These are phyloP conservation scores for Quercus variabilis DNA, from an alignment of 306 rosid genomes.

Conservation along the genomic window DNA sequence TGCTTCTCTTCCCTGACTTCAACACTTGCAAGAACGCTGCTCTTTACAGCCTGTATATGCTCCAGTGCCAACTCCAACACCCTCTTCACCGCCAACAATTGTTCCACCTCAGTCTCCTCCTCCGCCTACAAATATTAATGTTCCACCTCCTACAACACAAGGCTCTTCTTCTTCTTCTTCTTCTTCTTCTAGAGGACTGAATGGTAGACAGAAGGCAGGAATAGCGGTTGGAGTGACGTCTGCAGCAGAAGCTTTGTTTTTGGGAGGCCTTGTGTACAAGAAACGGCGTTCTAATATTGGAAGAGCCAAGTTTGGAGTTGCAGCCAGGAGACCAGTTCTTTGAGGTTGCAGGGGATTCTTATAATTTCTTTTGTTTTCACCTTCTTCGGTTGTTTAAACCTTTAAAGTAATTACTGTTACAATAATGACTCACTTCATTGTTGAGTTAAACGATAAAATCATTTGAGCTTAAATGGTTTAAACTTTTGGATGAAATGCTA, in stretches of 20 bases:
- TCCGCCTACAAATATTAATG: neutral
- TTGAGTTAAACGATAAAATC: no score
- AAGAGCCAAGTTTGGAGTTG: neutral
- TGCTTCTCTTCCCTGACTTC: neutral
- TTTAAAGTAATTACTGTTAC: no score
- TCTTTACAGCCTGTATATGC: no score
- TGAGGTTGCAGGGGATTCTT: no score
- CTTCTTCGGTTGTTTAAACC: no score
- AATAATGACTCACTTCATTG: no score
- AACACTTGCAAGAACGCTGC: neutral
- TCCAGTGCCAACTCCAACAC: no score
- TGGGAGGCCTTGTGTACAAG: conserved; percentile 28
- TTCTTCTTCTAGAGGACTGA: conserved; percentile 16
- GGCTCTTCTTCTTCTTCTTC: neutral
- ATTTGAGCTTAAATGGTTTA: no score
- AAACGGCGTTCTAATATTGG: conserved; percentile 10
- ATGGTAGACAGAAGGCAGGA: conserved; percentile 45
- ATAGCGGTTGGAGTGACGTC: conserved; percentile 31
- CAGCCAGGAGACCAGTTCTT: conserved; percentile 3
- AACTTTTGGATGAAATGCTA: no score
- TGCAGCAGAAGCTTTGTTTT: conserved; percentile 24
- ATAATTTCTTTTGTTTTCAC: no score
- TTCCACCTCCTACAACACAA: neutral
- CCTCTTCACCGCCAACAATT: neutral
- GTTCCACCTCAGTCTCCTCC: neutral